Evolutionary conservation across 768 basidiomycete species (phyloP).

Genomic region (Tulasnella sp.): DNA sequence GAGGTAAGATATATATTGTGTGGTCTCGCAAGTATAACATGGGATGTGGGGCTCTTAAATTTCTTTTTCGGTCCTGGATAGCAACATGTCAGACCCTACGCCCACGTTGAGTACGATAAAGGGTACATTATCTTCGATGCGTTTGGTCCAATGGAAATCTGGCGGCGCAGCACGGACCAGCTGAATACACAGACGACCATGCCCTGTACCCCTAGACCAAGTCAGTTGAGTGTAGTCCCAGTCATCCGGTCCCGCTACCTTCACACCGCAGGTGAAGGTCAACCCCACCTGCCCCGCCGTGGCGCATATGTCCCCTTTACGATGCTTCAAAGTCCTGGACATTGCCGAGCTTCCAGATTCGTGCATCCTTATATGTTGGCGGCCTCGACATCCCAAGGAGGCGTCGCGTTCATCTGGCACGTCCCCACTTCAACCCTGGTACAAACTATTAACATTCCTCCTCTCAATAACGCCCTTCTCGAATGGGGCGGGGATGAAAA

Average conservation of each 20-base stretch:
- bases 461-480: background rate
- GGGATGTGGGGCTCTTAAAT: background rate
- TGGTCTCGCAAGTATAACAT: background rate
- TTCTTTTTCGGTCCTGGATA: constrained; percentile 20
- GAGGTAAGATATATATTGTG: constrained; percentile 32
- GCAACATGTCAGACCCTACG: constrained; percentile 39
- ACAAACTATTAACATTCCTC: constrained; percentile 33
- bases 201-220: background rate
- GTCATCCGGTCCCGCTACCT: background rate
- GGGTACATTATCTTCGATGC: constrained; percentile 68
- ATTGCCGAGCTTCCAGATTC: constrained; percentile 48
- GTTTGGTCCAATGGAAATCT: constrained; percentile 52
- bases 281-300: constrained; percentile 18
- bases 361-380: constrained; percentile 57
- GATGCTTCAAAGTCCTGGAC: constrained; percentile 38
- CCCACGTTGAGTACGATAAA: constrained; percentile 63
- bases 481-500: background rate
- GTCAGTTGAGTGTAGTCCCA: background rate
- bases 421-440: constrained; percentile 40
- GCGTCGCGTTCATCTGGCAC: constrained; percentile 50
- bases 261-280: background rate
- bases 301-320: constrained; percentile 59
- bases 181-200: constrained; percentile 6
- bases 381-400: constrained; percentile 27
- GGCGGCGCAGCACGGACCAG: constrained; percentile 33